Percentiles rank a stretch among this genome's conserved stretches.
Conservation (phyloP, 2,329 filamentous ascomycete species). For the Colletotrichum sp. region DNA sequence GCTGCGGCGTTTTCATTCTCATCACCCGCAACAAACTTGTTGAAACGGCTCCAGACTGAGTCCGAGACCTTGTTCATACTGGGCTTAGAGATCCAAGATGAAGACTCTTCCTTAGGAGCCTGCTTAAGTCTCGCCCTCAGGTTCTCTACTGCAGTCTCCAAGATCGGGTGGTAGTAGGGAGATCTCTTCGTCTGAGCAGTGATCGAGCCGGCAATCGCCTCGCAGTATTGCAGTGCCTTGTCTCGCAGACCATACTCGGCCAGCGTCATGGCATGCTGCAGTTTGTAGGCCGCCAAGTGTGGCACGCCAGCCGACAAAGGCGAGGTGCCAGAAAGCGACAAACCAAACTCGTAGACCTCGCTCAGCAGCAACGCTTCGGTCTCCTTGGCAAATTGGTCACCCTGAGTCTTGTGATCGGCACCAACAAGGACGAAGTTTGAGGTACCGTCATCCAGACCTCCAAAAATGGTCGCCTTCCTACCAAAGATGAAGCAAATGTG, state of each 20-base stretch:
- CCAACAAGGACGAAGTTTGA: conserved; percentile 84
- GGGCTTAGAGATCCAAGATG: conserved; percentile 92
- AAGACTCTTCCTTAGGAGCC: conserved; percentile 79
- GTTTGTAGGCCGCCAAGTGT: conserved; percentile 88
- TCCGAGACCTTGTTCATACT: conserved; percentile 96
- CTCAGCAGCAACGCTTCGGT: conserved; percentile 90
- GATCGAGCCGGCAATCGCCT: conserved; percentile 77
- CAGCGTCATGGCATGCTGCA: conserved; percentile 83
- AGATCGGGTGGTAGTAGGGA: conserved; percentile 79
- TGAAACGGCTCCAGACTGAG: conserved; percentile 90
- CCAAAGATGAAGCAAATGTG: conserved; percentile 95
- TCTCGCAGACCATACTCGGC: conserved; percentile 82
- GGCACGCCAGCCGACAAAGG: conserved; percentile 65
- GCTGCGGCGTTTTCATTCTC: conserved; percentile 71
- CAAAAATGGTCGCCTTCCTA: conserved; percentile 70
- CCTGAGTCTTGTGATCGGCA: conserved; percentile 75
- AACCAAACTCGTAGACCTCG: conserved; percentile 91
- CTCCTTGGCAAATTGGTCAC: conserved; percentile 77
- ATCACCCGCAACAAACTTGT: conserved; percentile 93
- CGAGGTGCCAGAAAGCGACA: conserved; percentile 67
- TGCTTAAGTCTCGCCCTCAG: conserved; percentile 82
- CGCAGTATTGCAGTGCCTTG: conserved; percentile 91
- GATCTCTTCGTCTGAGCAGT: conserved; percentile 83
- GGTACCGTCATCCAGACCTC: conserved; percentile 81
- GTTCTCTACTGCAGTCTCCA: conserved; percentile 82